phyloP scores from a whole-genome alignment of 768 basidiomycete species.

The Chalciporus sphaerocephalus region DNA sequence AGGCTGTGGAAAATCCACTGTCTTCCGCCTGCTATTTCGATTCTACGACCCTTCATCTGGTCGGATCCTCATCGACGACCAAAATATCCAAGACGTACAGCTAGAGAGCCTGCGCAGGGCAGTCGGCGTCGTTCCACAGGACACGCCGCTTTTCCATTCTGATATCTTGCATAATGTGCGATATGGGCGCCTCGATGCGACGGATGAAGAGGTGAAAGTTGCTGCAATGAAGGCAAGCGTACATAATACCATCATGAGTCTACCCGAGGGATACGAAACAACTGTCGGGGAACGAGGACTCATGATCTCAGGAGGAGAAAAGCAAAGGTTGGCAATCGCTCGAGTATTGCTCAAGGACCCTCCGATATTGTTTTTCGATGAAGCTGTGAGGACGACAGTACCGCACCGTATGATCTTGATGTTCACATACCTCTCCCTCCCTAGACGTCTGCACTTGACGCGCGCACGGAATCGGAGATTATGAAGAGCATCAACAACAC shows the following conservation, averaged over 20 bases:
- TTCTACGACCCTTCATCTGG: slow-evolving; percentile 88
- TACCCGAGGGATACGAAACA: slow-evolving; percentile 86
- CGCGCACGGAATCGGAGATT: slow-evolving; percentile 89
- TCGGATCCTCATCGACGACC: slow-evolving; percentile 81
- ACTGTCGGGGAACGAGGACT: slow-evolving; percentile 94
- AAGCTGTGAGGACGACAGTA: slow-evolving; percentile 63
- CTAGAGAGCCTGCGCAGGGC: slow-evolving; percentile 64
- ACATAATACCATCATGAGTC: slow-evolving; percentile 66
- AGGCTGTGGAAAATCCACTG: slow-evolving; percentile 96
- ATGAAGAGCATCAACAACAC: slow-evolving; percentile 90
- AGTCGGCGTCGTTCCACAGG: slow-evolving; percentile 96
- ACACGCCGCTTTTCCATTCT: slow-evolving; percentile 95
- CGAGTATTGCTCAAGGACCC: slow-evolving; percentile 91
- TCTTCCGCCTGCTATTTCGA: slow-evolving; percentile 88
- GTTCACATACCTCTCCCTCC: not conserved
- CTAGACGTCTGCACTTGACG: slow-evolving; percentile 93
- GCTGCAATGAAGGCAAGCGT: slow-evolving; percentile 87
- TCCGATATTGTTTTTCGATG: slow-evolving; percentile 95
- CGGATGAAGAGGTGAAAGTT: slow-evolving; percentile 82
- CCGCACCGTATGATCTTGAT: not conserved
- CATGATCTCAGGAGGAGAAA: slow-evolving; percentile 99
- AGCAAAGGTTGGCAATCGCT: slow-evolving; percentile 93
- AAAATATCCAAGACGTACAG: slow-evolving; percentile 73
- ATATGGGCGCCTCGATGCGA: slow-evolving; percentile 85
- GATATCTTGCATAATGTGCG: slow-evolving; percentile 94